Evolutionary conservation across 169 alveolate species (phyloP), one percentile per base, ranked within the genome.

Genomic region (Plasmodium vivax): DNA sequence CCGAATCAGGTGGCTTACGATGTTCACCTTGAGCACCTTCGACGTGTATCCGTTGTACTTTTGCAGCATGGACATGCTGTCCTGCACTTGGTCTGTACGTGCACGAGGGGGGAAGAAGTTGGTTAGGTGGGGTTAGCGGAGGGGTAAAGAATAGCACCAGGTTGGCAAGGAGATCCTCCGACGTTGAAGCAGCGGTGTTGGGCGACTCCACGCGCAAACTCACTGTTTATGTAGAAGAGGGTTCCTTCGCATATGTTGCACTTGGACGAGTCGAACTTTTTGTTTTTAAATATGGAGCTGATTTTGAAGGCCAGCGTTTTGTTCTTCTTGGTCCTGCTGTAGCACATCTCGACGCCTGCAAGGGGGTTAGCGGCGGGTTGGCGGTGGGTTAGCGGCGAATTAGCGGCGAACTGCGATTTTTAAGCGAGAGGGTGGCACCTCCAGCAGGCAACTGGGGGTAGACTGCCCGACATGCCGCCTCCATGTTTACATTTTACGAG

Each of bases 161-260:
- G 23, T 51, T 51, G 8, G 27, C 6, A 51, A 51, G 27, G 19
- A 19, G 7, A 47, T 12, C 8, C 8, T 12, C 8, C 4, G 19
- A 12, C 19, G 4, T 0, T 47, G 58, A 47, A 47, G 19, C 62
- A 51, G 62, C 1, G 16, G 4, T 3, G 19, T 51, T 51, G 3
- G 62, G 62, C 62, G 62, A 51, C 38, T 68, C 27, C 38, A 10
- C n/a, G n/a, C n/a, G 77, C n/a, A 68, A n/a, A 68, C 36, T 87
- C 43, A 87, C 93, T 56, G 71, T 87, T 87, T 36, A 87, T 87
- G 62, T 87, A 87, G 79, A 87, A 87, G 14, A 75, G 81, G 51
- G 93, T 77, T 19, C 88, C 93, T 77, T 75, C 87, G 23, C 93
- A 87, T 19, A 87, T 77, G 43, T 43, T 56, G n/a, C 87, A 87